Base-by-base conservation (phyloP, 306 rosid genomes). In the Oxytropis ochrocephala region DNA sequence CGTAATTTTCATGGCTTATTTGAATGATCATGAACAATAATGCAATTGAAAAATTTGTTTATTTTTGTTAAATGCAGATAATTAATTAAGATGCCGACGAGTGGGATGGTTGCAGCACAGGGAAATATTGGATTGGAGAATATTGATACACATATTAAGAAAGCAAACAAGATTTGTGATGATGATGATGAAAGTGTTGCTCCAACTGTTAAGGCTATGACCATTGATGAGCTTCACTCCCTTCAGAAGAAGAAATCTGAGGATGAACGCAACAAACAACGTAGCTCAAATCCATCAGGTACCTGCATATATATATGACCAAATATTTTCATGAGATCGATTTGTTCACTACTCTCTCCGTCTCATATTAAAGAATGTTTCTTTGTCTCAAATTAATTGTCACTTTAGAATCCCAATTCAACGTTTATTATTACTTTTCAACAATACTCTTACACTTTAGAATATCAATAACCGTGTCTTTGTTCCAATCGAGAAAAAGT, bases 261-360 rank as follows among this genome's bases (percentile, higher is more conserved):
- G 1, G 88, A 86, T 24, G 82, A 83, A 0, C 85, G 85, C 35
- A 87, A 79, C 55, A 76, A 72, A 54, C 86, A 64, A n/a, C n/a
- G 75, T 90, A 87, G 57, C 96, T 92, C 16, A 86, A 88, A 41
- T 92, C 98, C 74, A 92, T 92, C 57, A 92, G 98, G 96, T 77
- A 56, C 5, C 12, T 38, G 8, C 1, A 38, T 24, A 24, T 2
- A 24, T 24, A 24, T 24, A 24, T 24, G 29, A 2, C 29, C 29
- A 24, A 2, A 24, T 24, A 24, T 24, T 29, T 54, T 12, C 11
- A 24, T 12, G 11, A 1, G 29, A 24, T 24, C 3, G 29, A 24
- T 24, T 24, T 24, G 29, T 24, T 21, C n/a, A n/a, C n/a, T n/a
- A n/a, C n/a, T n/a, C n/a, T n/a, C n/a, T n/a, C n/a, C n/a, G n/a